phyloP scores from a whole-genome alignment of 75 land plant genomes.

The Cryptomeria japonica region DNA sequence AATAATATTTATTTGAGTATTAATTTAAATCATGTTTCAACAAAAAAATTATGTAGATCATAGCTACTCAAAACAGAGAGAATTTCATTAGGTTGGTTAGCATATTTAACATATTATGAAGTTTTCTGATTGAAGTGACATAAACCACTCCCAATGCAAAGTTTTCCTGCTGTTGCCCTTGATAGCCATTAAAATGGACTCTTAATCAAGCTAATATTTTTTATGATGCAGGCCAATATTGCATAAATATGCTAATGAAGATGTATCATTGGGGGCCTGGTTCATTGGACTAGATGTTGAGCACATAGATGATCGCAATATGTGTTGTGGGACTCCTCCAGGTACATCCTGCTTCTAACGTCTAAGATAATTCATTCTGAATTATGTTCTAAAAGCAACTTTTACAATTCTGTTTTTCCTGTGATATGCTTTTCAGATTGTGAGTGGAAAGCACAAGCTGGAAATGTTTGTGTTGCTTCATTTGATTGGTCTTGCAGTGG shows the following conservation, averaged over 20 bases:
- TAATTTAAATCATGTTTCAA: background rate
- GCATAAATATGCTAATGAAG: conserved; percentile 92
- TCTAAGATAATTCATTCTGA: background rate
- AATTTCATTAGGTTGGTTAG: background rate
- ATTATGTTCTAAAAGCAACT: background rate
- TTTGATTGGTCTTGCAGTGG: conserved; percentile 94
- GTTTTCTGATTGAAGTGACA: background rate
- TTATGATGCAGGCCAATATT: conserved; percentile 56
- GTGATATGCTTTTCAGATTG: conserved; percentile 35
- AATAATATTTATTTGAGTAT: background rate
- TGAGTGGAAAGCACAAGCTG: conserved; percentile 70
- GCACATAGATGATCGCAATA: conserved; percentile 71
- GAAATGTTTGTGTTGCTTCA: conserved; percentile 62
- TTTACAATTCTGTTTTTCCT: background rate
- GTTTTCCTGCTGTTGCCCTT: background rate
- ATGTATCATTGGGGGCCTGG: conserved; percentile 91
- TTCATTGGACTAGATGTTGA: conserved; percentile 86
- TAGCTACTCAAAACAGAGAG: background rate
- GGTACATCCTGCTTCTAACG: conserved; percentile 21
- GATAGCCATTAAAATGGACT: background rate
- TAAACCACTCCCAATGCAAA: background rate
- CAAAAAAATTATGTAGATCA: background rate
- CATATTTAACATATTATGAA: background rate
- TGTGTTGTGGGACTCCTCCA: conserved; percentile 84
- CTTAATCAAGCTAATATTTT: background rate